Evolutionary conservation across 345 rosid species (phyloP), one percentile per base, ranked within the genome.

Genomic region (Eucalyptus virginea): DNA sequence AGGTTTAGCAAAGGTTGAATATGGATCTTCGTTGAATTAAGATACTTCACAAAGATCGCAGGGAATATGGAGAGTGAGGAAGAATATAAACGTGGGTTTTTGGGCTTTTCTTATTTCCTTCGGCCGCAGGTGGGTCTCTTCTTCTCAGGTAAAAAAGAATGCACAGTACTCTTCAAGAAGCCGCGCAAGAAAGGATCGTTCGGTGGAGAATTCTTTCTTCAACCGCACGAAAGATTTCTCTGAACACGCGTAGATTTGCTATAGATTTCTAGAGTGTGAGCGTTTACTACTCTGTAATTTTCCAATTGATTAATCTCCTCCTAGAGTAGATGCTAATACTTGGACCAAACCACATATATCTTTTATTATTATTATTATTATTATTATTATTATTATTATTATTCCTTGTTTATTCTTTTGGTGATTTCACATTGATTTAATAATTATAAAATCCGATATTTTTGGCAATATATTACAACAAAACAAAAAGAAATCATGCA

Each of bases 361-460:
- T 60, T 37, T n/a, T n/a, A n/a, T n/a, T n/a, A n/a, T n/a, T n/a
- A n/a, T n/a, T n/a, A n/a, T n/a, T n/a, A n/a, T n/a, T n/a, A n/a
- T n/a, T n/a, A n/a, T n/a, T n/a, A n/a, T n/a, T n/a, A n/a, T n/a
- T n/a, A n/a, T n/a, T n/a, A n/a, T n/a, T n/a, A n/a, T 58, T 58
- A 52, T 52, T 52, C 56, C 56, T 52, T 26, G 3, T 58, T 23
- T 5, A 23, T 58, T 58, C 6, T 52, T 52, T 52, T 52, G 56
- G 1, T 11, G n/a, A 58, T 58, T 58, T 58, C 65, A 24, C 1
- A 24, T 5, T 58, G 30, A 58, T 58, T 6, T 52, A 52, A 52
- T 19, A 52, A 19, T 19, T 52, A 97, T 94, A 88, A 96, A 96
- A 49, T 96, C 98, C 11, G 89, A 42, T 58, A 4, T n/a, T 58